Conservation (phyloP, 2,329 filamentous ascomycete species). For the Epicoccum sorghinum region DNA sequence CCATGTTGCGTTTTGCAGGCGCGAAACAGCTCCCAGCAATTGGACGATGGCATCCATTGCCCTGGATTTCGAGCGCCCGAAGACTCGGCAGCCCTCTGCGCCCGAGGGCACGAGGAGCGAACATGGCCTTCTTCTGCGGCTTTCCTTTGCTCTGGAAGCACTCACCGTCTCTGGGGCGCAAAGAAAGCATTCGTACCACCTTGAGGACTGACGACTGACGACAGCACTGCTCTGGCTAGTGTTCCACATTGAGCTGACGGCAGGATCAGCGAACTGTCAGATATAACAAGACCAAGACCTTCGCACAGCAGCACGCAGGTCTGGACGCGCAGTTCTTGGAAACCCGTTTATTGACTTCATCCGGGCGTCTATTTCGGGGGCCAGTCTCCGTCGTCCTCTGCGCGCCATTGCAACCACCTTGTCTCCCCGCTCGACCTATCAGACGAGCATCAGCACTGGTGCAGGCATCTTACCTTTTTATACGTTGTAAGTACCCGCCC, state of each 20-base stretch:
- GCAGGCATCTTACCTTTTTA: slow-evolving; percentile 38
- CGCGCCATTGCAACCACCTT: slow-evolving; percentile 40
- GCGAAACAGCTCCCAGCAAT: slow-evolving; percentile 38
- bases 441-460: slow-evolving; percentile 38
- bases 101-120: slow-evolving; percentile 27
- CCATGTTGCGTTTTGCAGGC: slow-evolving; percentile 37
- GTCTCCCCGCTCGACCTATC: slow-evolving; percentile 44
- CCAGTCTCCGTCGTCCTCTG: slow-evolving; percentile 33
- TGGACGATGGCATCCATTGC: slow-evolving; percentile 26
- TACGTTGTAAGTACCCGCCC: slow-evolving; percentile 49
- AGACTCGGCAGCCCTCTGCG: slow-evolving; percentile 25
- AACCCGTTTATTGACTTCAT: slow-evolving; percentile 43
- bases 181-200: slow-evolving; percentile 24
- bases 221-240: slow-evolving; percentile 18
- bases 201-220: slow-evolving; percentile 19
- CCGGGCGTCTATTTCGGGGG: slow-evolving; percentile 51
- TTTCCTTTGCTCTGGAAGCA: slow-evolving; percentile 19
- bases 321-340: slow-evolving; percentile 39
- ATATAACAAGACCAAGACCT: slow-evolving; percentile 31
- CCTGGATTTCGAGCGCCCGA: slow-evolving; percentile 25
- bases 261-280: slow-evolving; percentile 35
- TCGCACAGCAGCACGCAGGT: slow-evolving; percentile 35
- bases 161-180: slow-evolving; percentile 22
- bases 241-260: slow-evolving; percentile 25
- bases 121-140: slow-evolving; percentile 21